Percentiles rank a stretch among this genome's conserved stretches.
Conservation (phyloP, 305 asterid genomes). For the Salvia sclarea region DNA sequence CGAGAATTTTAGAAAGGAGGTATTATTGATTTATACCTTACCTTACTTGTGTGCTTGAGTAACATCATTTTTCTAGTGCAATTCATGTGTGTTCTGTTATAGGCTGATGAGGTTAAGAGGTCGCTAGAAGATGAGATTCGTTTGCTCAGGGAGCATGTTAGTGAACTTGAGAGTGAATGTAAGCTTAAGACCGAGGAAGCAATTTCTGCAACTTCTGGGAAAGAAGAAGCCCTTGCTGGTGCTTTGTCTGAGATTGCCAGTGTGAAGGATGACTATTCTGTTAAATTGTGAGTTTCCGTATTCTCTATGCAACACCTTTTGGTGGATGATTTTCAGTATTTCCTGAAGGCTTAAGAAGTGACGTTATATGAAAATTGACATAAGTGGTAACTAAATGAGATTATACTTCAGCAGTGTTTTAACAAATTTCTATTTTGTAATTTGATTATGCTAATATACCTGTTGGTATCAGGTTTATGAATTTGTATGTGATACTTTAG, state of each 20-base stretch:
- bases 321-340: background rate
- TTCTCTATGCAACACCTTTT: background rate
- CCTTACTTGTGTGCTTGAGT: slow-evolving; percentile 8
- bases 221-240: slow-evolving; percentile 77
- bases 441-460: background rate
- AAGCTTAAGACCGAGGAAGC: slow-evolving; percentile 69
- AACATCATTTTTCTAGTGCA: slow-evolving; percentile 3
- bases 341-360: background rate
- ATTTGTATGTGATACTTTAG: slow-evolving; percentile 14
- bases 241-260: slow-evolving; percentile 63
- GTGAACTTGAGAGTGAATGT: slow-evolving; percentile 68
- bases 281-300: slow-evolving; percentile 56
- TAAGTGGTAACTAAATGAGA: background rate
- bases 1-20: slow-evolving; percentile 73
- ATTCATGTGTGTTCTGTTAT: slow-evolving; percentile 18
- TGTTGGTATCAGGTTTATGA: background rate
- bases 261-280: slow-evolving; percentile 64
- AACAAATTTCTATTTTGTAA: background rate
- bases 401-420: slow-evolving; percentile 11
- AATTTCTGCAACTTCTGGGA: slow-evolving; percentile 61
- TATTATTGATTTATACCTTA: slow-evolving; percentile 23
- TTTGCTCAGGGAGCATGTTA: slow-evolving; percentile 54
- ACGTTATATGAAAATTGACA: background rate
- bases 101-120: slow-evolving; percentile 69
- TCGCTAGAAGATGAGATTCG: slow-evolving; percentile 67